These are phyloP conservation scores for Talaromyces thailandensis DNA, from an alignment of 495 filamentous ascomycete species.

Conservation along the genomic window DNA sequence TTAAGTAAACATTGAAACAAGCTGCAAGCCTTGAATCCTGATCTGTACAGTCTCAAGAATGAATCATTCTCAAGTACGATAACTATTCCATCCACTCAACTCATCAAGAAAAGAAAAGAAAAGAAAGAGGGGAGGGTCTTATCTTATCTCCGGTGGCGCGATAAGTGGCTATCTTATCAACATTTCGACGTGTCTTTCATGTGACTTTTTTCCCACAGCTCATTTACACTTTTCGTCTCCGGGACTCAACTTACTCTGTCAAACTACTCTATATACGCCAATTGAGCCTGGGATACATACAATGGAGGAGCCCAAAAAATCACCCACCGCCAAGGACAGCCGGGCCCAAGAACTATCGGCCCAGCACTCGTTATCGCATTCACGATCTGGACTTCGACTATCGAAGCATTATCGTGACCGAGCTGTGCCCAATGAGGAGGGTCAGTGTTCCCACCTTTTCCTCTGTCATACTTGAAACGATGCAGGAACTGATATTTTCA, in stretches of 20 bases:
- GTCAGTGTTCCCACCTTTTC: neutral
- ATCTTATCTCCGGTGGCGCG: neutral
- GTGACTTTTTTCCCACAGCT: neutral
- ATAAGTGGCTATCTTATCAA: neutral
- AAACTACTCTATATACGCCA: neutral
- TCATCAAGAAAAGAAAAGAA: neutral
- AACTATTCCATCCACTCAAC: neutral
- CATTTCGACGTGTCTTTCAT: neutral
- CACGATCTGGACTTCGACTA: slow-evolving; percentile 4
- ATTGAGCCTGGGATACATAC: neutral
- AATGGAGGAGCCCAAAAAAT: neutral
- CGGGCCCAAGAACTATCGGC: neutral
- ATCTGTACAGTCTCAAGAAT: too few species aligned
- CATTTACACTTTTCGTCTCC: neutral
- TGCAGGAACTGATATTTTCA: neutral
- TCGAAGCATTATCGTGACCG: slow-evolving; percentile 5
- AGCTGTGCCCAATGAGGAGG: neutral
- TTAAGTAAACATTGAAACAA: too few species aligned
- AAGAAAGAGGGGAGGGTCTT: neutral
- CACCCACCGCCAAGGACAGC: neutral
- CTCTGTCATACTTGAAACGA: neutral
- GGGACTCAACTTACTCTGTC: neutral
- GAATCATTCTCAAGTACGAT: too few species aligned
- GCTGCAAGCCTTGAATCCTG: too few species aligned
- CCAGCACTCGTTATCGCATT: neutral